phyloP scores from a whole-genome alignment of 2,329 filamentous ascomycete species.

The Colletotrichum lini region DNA sequence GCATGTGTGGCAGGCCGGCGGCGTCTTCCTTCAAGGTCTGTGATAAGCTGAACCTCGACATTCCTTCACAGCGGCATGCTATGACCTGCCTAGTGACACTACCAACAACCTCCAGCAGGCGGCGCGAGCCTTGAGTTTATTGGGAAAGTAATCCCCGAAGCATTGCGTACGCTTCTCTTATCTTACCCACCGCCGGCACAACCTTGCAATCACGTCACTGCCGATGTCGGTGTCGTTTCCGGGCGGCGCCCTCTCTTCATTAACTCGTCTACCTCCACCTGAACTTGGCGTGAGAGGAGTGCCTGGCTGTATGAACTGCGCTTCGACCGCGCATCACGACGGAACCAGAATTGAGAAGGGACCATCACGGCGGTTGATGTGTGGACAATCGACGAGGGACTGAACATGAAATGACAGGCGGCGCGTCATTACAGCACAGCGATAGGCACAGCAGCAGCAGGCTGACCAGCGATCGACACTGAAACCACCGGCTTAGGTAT shows the following conservation, averaged over 20 bases:
- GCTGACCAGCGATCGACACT: background rate
- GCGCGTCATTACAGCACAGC: background rate
- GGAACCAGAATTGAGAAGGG: background rate
- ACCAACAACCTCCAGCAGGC: background rate
- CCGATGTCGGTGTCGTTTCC: constrained; percentile 36
- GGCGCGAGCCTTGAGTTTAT: constrained; percentile 6
- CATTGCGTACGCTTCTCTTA: constrained; percentile 32
- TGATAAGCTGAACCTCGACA: constrained; percentile 28
- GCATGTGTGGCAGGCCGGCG: background rate
- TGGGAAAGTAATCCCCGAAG: constrained; percentile 27
- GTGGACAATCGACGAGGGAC: too few species aligned
- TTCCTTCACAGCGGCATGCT: too few species aligned
- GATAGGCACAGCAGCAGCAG: background rate
- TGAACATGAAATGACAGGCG: background rate
- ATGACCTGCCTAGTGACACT: too few species aligned
- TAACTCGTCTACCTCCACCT: background rate
- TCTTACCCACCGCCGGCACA: constrained; percentile 35
- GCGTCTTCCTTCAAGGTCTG: background rate
- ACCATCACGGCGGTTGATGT: background rate
- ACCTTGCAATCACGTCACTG: constrained; percentile 42
- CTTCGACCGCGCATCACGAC: background rate
- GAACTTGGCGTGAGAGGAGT: background rate
- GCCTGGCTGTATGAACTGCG: background rate
- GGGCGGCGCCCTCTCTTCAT: constrained; percentile 5
- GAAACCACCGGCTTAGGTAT: background rate